Base-by-base conservation (phyloP, 257 asterid species). In the Leonotis leonurus region DNA sequence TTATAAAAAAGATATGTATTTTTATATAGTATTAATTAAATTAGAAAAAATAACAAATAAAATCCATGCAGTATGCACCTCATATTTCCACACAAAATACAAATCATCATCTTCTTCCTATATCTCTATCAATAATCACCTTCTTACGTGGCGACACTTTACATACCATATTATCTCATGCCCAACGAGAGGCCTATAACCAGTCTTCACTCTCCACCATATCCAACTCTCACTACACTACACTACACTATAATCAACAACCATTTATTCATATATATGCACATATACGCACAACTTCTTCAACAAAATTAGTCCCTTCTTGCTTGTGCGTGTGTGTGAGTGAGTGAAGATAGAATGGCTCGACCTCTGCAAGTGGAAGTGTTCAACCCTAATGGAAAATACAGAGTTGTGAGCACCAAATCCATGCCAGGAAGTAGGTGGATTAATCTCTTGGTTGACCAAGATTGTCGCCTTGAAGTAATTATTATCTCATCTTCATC, bases 391-490 rank as follows among this genome's bases (percentile, higher is more conserved):
- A 82, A 82, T 81, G 98, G 98, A 14, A 88, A 80, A 37, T 88
- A 84, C 82, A 80, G 97, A 73, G 97, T 91, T 46, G 71, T 91
- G 62, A 91, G 95, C 80, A 91, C 98, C 21, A 91, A 88, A 53
- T 36, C 98, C 16, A 91, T 91, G 98, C 98, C 98, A 0, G 98
- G 98, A 41, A 91, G 86, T 20, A 84, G 97, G 25, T 91, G 98
- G 98, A 89, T 91, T 56, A 79, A 89, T 69, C 87, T 89, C 60
- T 61, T 91, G 81, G 78, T 83, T 36, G 78, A 84, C 56, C 97
- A 89, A 71, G 95, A 86, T 76, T 91, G 97, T 67, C 95, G 97
- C n/a, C 80, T 91, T 2, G 98, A 90, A 84, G 98, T 90, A 83
- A 13, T 41, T n/a, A 14, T 8, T 27, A 27, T 5, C 1, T 12